phyloP scores from a whole-genome alignment of 768 basidiomycete species.

The Russula olivacea region DNA sequence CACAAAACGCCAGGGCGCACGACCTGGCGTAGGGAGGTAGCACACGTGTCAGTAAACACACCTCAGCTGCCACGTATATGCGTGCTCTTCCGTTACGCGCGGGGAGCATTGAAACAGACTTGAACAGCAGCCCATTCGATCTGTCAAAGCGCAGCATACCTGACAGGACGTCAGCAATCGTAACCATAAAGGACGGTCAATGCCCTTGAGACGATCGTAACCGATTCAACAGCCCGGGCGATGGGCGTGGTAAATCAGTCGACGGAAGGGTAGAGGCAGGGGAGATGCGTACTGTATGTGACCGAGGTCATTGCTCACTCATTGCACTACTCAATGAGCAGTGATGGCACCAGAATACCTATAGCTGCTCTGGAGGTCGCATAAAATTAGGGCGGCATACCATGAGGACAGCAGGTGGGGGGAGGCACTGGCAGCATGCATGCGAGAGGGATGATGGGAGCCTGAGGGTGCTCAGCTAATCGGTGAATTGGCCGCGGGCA shows the following conservation, averaged over 20 bases:
- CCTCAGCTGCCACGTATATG: constrained; percentile 58
- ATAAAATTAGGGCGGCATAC: constrained; percentile 53
- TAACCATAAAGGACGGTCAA: constrained; percentile 32
- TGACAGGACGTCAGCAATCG: constrained; percentile 57
- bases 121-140: constrained; percentile 47
- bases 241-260: constrained; percentile 9
- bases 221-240: not conserved
- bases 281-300: constrained; percentile 42
- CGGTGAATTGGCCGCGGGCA: too few species aligned
- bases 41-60: constrained; percentile 56
- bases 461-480: constrained; percentile 37
- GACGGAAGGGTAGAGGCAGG: constrained; percentile 18
- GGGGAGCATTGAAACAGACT: constrained; percentile 47
- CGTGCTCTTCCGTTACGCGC: constrained; percentile 36
- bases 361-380: constrained; percentile 49
- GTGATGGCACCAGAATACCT: constrained; percentile 40
- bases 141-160: constrained; percentile 65
- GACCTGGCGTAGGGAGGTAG: constrained; percentile 36
- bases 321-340: constrained; percentile 46
- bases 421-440: constrained; percentile 36
- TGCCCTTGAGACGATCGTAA: not conserved
- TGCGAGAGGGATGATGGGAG: constrained; percentile 47
- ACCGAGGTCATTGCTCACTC: constrained; percentile 52
- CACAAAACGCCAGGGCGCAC: constrained; percentile 37
- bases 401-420: constrained; percentile 44